Evolutionary conservation across 139 green algal species (phyloP), one percentile per base, ranked within the genome.

Genomic region (Axilococcus clingmanii): DNA sequence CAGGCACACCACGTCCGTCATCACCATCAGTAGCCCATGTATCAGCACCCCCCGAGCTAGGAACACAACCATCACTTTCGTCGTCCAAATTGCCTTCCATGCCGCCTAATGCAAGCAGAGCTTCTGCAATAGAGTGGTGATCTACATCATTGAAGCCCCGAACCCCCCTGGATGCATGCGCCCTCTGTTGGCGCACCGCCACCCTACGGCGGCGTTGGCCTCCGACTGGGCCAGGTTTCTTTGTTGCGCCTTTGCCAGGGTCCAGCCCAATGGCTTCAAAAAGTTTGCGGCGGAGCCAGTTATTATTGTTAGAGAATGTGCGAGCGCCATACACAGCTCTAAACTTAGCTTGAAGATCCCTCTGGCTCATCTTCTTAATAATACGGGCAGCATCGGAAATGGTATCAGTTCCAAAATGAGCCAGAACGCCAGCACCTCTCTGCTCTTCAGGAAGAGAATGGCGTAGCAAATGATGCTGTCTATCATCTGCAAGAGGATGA

Each of bases 261-360:
- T 69, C 61, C 3, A 63, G 29, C 17, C 61, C 61, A 19, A 69
- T 64, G 24, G 52, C 61, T 43, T 72, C 64, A 40, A 70, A 59
- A 14, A 72, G 48, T 55, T 72, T 72, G 25, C 64, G 41, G 7
- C 64, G 40, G 36, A 72, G 32, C 64, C 64, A 72, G 41, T 72
- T 68, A 50, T 72, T 72, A 51, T 72, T 72, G 49, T 72, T 72
- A 29, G 50, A 64, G 32, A 59, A 58, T 7, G 64, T 72, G 11
- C 36, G 36, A 19, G 50, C 35, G 7, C 50, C 50, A 32, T 72
- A 72, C 3, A 72, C 58, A 35, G 38, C 25, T 2, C 19, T 29
- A 35, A 69, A 69, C 61, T 61, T 61, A 30, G 61, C 61, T 45
- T 69, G 61, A 33, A 69, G 45, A 19, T 69, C 61, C 6, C 61